Evolutionary conservation across 148 eudicot species (phyloP).

Genomic region (Camellia lanceoleosa): DNA sequence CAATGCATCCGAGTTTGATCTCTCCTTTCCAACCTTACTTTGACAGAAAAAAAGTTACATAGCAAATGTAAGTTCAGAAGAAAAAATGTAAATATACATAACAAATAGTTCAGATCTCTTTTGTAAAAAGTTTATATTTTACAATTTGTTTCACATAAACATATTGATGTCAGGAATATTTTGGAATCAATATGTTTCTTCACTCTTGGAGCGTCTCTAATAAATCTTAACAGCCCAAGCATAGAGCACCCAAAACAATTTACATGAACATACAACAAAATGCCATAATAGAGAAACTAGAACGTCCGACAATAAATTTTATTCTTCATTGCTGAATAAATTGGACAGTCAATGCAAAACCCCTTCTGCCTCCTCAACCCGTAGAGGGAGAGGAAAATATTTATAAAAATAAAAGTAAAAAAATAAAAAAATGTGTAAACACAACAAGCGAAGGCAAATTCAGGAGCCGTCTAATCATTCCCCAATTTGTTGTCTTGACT

Average conservation of each 20-base stretch:
- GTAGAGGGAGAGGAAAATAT: slow-evolving; percentile 4
- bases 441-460: slow-evolving; percentile 16
- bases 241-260: not conserved
- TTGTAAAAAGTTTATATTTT: too few relatives aligned
- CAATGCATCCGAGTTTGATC: too few relatives aligned
- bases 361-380: slow-evolving; percentile 16
- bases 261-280: not conserved
- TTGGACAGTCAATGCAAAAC: slow-evolving; percentile 7
- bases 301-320: not conserved
- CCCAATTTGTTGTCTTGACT: not conserved
- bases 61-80: too few relatives aligned
- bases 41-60: too few relatives aligned
- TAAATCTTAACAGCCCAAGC: not conserved
- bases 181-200: not conserved
- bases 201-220: not conserved
- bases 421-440: not conserved
- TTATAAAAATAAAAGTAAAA: too few relatives aligned
- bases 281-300: not conserved
- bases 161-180: not conserved
- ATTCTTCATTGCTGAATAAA: slow-evolving; percentile 9
- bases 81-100: too few relatives aligned
- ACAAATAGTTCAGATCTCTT: too few relatives aligned
- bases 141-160: not conserved
- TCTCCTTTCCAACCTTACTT: too few relatives aligned
- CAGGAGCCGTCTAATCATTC: not conserved